Conservation (phyloP, 345 rosid species). For the Kandelia obovata region DNA sequence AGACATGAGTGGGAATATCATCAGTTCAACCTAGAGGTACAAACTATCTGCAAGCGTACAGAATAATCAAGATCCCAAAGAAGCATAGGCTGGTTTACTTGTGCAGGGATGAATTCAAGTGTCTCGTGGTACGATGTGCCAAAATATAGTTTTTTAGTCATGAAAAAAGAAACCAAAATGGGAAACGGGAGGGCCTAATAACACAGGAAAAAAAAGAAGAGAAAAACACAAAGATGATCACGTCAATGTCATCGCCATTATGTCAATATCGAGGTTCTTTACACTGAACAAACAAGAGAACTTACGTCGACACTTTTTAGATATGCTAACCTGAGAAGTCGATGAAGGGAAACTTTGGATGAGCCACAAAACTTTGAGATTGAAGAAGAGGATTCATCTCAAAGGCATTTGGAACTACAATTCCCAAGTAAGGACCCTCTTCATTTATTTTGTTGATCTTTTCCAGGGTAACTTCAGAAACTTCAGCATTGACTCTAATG, state of each 20-base stretch:
- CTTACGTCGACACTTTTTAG: not conserved
- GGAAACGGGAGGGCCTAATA: no score
- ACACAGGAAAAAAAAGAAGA: no score
- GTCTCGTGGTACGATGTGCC: no score
- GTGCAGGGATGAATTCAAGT: no score
- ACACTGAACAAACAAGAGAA: not conserved
- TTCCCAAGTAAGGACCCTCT: conserved; percentile 59
- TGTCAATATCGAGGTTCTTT: no score
- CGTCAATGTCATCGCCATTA: no score
- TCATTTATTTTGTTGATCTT: conserved; percentile 35
- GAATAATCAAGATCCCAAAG: not conserved
- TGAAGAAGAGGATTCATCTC: conserved; percentile 79
- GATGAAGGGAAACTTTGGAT: conserved; percentile 35
- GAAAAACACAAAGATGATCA: no score
- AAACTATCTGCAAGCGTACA: not conserved
- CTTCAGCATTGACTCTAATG: conserved; percentile 29
- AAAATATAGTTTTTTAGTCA: no score
- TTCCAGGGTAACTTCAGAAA: conserved; percentile 18
- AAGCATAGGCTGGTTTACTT: not conserved
- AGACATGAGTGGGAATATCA: not conserved
- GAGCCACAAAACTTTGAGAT: conserved; percentile 44
- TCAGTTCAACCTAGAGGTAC: not conserved
- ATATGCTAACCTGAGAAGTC: conserved; percentile 50
- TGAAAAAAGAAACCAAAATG: no score
- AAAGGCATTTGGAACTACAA: conserved; percentile 64